Evolutionary conservation across 2,329 filamentous ascomycete genomes (phyloP).

Genomic region (Dendryphion nanum): DNA sequence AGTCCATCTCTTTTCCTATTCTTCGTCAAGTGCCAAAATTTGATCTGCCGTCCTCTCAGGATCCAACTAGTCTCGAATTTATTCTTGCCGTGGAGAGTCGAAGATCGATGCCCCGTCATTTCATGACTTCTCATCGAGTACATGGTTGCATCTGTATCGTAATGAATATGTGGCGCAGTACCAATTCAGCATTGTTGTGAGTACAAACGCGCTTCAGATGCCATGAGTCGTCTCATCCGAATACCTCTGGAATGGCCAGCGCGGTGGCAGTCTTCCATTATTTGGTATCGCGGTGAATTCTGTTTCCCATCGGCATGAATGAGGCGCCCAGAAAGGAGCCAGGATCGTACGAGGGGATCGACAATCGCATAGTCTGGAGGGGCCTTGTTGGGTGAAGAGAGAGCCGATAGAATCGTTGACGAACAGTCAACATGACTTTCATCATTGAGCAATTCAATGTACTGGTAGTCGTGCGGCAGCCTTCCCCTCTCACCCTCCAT

Average conservation of each 20-base stretch:
- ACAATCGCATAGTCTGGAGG: slow-evolving; percentile 14
- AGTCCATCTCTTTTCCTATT: slow-evolving; percentile 12
- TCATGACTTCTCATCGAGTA: slow-evolving; percentile 17
- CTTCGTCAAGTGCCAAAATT: slow-evolving; percentile 19
- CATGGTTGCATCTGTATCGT: slow-evolving; percentile 20
- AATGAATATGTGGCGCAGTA: too few relatives aligned
- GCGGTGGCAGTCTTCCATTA: slow-evolving; percentile 13
- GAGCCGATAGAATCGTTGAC: slow-evolving; percentile 1
- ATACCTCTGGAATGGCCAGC: slow-evolving; percentile 11
- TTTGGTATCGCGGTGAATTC: slow-evolving; percentile 20
- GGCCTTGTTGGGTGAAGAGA: slow-evolving; percentile 1
- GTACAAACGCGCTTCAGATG: slow-evolving; percentile 13
- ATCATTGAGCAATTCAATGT: not conserved
- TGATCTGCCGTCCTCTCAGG: slow-evolving; percentile 15
- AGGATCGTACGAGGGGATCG: slow-evolving; percentile 13
- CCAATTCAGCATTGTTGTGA: too few relatives aligned
- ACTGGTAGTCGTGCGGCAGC: slow-evolving; percentile 7
- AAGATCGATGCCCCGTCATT: slow-evolving; percentile 16
- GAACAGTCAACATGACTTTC: not conserved
- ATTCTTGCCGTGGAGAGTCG: slow-evolving; percentile 14
- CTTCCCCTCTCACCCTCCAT: slow-evolving; percentile 3
- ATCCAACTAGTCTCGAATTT: slow-evolving; percentile 14
- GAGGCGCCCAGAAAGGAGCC: slow-evolving; percentile 15
- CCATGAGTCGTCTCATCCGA: slow-evolving; percentile 16
- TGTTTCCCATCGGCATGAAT: slow-evolving; percentile 18